Evolutionary conservation across 176 grass and related monocot genomes (phyloP).

Genomic region (Dactylis glomerata): DNA sequence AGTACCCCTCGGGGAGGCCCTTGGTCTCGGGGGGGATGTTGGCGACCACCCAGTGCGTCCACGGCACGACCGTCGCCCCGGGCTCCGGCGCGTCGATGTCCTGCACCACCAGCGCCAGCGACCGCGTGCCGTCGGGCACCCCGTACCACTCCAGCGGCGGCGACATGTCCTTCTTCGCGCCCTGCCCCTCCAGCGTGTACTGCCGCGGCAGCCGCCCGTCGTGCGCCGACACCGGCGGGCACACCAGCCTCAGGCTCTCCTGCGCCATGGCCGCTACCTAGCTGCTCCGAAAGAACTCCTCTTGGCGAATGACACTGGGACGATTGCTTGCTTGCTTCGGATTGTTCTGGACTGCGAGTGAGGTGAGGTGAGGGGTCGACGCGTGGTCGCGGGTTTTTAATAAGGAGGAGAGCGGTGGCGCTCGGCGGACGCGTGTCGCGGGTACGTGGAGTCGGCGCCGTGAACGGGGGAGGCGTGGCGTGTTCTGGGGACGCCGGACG

Average conservation of each 20-base stretch:
- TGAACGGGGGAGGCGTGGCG: conserved; percentile 17
- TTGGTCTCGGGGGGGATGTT: conserved; percentile 60
- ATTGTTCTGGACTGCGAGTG: background rate
- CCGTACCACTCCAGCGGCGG: conserved; percentile 93
- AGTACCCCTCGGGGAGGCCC: conserved; percentile 77
- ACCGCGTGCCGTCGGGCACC: conserved; percentile 63
- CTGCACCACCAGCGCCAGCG: conserved; percentile 71
- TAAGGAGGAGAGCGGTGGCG: background rate
- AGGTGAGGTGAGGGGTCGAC: background rate
- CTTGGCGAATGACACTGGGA: background rate
- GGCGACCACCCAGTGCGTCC: conserved; percentile 93
- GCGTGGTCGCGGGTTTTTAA: background rate
- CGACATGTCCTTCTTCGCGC: conserved; percentile 77
- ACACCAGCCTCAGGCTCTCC: conserved; percentile 78
- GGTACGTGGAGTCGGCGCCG: conserved; percentile 38
- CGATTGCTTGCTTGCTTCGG: background rate
- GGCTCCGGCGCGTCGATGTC: conserved; percentile 58
- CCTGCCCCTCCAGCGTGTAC: conserved; percentile 72
- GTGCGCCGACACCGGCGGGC: conserved; percentile 40
- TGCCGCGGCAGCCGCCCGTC: conserved; percentile 66
- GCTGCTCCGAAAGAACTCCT: no score
- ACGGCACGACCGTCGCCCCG: conserved; percentile 42
- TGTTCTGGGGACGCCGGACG: background rate
- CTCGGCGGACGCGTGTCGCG: conserved; percentile 31
- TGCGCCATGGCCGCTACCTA: conserved; percentile 34